These are phyloP conservation scores for Lagerstroemia speciosa DNA, from an alignment of 345 rosid species.

Conservation along the genomic window DNA sequence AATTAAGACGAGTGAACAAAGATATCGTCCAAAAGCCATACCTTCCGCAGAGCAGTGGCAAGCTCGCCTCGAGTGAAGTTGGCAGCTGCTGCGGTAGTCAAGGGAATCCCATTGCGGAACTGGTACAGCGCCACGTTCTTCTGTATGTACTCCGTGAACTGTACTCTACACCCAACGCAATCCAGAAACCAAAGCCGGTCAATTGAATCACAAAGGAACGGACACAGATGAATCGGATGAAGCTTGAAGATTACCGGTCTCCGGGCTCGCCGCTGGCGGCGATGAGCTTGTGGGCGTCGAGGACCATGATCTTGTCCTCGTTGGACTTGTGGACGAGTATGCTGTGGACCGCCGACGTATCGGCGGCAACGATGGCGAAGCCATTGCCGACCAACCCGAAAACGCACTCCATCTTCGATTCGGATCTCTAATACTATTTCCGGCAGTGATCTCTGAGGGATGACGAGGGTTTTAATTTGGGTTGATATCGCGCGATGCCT, in stretches of 20 bases:
- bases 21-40: conserved; percentile 10
- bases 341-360: conserved; percentile 86
- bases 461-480: neutral
- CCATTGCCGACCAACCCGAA: conserved; percentile 89
- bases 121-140: conserved; percentile 92
- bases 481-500: too few relatives aligned
- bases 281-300: conserved; percentile 89
- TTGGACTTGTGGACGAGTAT: conserved; percentile 85
- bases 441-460: neutral
- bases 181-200: neutral
- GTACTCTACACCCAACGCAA: conserved; percentile 43
- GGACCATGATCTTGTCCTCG: conserved; percentile 94
- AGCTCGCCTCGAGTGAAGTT: conserved; percentile 92
- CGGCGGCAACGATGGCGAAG: conserved; percentile 76
- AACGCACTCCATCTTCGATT: conserved; percentile 68
- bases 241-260: conserved; percentile 42
- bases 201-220: neutral
- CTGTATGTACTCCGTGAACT: conserved; percentile 92
- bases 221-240: neutral
- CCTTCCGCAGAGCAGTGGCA: conserved; percentile 95
- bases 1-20: neutral
- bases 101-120: conserved; percentile 85
- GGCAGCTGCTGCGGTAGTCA: conserved; percentile 86
- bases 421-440: neutral
- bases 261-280: conserved; percentile 98